A percentile compares a stretch with the other conserved stretches of the same genome.
These are phyloP conservation scores for Debaryomyces hansenii DNA, from an alignment of 805 yeast genomes.

Conservation along the genomic window DNA sequence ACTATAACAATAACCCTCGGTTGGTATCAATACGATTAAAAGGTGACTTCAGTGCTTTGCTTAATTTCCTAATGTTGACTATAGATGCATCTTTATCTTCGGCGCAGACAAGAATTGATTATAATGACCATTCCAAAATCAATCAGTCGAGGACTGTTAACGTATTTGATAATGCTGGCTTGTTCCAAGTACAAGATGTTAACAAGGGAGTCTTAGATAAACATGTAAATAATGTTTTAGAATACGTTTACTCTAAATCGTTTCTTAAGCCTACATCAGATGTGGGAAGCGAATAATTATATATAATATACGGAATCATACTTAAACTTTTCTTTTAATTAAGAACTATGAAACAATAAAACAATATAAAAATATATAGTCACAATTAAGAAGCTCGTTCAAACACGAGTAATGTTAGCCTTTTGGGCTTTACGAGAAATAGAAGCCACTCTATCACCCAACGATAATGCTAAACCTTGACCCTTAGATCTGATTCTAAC, in stretches of 20 bases:
- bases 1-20: conserved; percentile 4
- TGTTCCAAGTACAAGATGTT: conserved; percentile 14
- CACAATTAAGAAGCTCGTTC: not conserved
- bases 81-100: not conserved
- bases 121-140: conserved; percentile 14
- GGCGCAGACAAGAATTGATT: conserved; percentile 1
- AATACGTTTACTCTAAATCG: conserved; percentile 6
- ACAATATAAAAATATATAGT: conserved; percentile 2
- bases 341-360: conserved; percentile 1
- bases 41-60: conserved; percentile 22
- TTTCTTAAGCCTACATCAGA: not conserved
- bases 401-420: conserved; percentile 12
- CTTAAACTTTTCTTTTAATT: conserved; percentile 1
- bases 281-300: not conserved
- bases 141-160: conserved; percentile 14
- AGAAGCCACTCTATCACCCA: conserved; percentile 92
- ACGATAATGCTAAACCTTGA: conserved; percentile 91
- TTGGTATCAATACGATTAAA: conserved; percentile 9
- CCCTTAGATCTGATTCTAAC: conserved; percentile 97
- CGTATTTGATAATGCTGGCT: conserved; percentile 15
- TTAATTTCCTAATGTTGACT: conserved; percentile 11
- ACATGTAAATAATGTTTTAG: conserved; percentile 3
- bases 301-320: not conserved
- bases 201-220: conserved; percentile 10
- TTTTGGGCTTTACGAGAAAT: conserved; percentile 55